phyloP scores from a whole-genome alignment of 805 yeast genomes.

The Monosporozyma unispora region DNA sequence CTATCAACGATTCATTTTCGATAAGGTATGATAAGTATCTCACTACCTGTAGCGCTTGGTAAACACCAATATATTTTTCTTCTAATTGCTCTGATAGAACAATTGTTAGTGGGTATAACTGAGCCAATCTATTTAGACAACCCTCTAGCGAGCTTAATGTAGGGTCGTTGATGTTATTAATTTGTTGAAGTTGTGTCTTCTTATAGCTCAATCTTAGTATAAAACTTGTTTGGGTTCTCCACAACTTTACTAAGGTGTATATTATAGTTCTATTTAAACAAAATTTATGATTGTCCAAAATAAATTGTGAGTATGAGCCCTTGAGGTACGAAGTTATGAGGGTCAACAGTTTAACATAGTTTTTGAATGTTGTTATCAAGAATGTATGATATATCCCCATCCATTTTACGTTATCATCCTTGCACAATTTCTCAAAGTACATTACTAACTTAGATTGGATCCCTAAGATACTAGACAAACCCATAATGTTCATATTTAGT shows the following conservation, averaged over 20 bases:
- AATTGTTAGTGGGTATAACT: not conserved
- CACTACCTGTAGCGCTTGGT: conserved; percentile 9
- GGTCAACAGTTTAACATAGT: conserved; percentile 3
- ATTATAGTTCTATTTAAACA: conserved; percentile 10
- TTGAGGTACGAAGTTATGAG: conserved; percentile 6
- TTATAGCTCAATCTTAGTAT: conserved; percentile 10
- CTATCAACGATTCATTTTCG: conserved; percentile 6
- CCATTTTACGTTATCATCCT: conserved; percentile 2
- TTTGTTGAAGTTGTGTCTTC: not conserved
- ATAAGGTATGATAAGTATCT: conserved; percentile 12
- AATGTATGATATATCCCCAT: conserved; percentile 7
- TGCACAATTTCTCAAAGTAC: conserved; percentile 11
- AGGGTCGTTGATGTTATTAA: not conserved
- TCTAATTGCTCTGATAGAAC: not conserved
- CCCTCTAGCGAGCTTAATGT: conserved; percentile 1
- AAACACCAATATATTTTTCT: conserved; percentile 9
- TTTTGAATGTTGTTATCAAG: conserved; percentile 2
- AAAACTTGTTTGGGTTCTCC: conserved; percentile 10
- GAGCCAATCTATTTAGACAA: not conserved
- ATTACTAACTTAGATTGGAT: conserved; percentile 6
- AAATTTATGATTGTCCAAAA: conserved; percentile 5
- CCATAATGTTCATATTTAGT: conserved; percentile 11
- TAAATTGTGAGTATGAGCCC: conserved; percentile 2
- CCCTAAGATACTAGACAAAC: conserved; percentile 8
- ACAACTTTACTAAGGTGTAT: conserved; percentile 8